These are phyloP conservation scores for Colletotrichum tanaceti DNA, from an alignment of 2,329 filamentous ascomycete genomes.

Conservation along the genomic window DNA sequence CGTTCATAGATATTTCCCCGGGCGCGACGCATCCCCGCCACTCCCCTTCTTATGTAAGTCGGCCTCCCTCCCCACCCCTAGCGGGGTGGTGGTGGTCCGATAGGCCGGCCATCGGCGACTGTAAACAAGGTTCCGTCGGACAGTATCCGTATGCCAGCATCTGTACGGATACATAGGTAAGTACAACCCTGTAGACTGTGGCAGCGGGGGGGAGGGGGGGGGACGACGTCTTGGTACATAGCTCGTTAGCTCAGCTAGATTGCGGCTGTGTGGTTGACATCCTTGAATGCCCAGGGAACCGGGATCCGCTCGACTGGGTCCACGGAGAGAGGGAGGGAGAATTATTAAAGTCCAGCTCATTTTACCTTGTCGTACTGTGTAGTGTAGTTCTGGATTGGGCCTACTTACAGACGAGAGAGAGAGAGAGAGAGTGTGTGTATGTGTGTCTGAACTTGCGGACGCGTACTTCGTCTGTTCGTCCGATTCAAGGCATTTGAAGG, in stretches of 20 bases:
- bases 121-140: conserved; percentile 7
- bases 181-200: too few relatives aligned
- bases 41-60: background rate
- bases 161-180: too few relatives aligned
- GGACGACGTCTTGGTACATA: background rate
- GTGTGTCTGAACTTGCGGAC: too few relatives aligned
- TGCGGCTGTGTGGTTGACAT: conserved; percentile 22
- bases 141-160: too few relatives aligned
- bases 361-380: too few relatives aligned
- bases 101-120: conserved; percentile 17
- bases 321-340: too few relatives aligned
- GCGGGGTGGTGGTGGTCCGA: background rate
- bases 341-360: background rate
- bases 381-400: background rate
- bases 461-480: background rate
- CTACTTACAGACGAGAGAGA: background rate
- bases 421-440: too few relatives aligned
- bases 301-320: background rate
- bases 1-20: too few relatives aligned
- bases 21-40: too few relatives aligned
- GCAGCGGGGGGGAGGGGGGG: background rate
- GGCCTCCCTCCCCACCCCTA: background rate
- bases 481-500: background rate
- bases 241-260: conserved; percentile 1
- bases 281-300: conserved; percentile 5